A percentile compares a stretch with the other conserved stretches of the same genome.
phyloP scores from a whole-genome alignment of 208 protist species.

The Leishmania tropica region DNA sequence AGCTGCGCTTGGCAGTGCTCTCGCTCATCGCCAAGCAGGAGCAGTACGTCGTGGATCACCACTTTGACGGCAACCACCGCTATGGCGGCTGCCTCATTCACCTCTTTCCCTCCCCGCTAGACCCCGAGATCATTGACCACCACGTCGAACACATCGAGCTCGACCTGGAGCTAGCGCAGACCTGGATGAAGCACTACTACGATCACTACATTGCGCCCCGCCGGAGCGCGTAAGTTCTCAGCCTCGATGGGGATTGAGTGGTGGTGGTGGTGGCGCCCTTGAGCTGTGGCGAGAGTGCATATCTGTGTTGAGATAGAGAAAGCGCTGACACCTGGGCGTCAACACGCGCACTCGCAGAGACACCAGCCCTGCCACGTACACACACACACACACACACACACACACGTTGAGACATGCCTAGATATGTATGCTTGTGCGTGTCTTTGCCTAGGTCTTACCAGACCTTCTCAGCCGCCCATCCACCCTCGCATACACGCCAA shows the following conservation, averaged over 20 bases:
- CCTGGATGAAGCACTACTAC: slow-evolving; percentile 90
- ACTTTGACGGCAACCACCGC: slow-evolving; percentile 78
- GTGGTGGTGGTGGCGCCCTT: background rate
- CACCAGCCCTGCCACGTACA: background rate
- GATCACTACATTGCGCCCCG: slow-evolving; percentile 72
- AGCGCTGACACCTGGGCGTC: background rate
- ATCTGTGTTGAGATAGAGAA: background rate
- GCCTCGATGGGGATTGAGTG: background rate
- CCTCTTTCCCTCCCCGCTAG: slow-evolving; percentile 81
- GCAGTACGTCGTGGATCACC: slow-evolving; percentile 87
- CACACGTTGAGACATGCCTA: background rate
- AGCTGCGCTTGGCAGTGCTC: slow-evolving; percentile 76
- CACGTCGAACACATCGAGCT: slow-evolving; percentile 83
- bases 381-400: background rate
- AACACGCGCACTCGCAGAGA: background rate
- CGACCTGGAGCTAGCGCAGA: slow-evolving; percentile 74
- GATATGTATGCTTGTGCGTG: background rate
- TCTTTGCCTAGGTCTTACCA: background rate
- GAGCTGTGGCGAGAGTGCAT: background rate
- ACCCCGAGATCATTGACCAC: slow-evolving; percentile 84
- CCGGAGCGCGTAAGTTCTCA: slow-evolving; percentile 14
- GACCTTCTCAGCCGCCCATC: background rate
- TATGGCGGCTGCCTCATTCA: slow-evolving; percentile 90
- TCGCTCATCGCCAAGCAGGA: slow-evolving; percentile 78
- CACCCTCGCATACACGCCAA: background rate